Evolutionary conservation across 208 protist genomes (phyloP).

Genomic region (Strigomonas oncopelti): DNA sequence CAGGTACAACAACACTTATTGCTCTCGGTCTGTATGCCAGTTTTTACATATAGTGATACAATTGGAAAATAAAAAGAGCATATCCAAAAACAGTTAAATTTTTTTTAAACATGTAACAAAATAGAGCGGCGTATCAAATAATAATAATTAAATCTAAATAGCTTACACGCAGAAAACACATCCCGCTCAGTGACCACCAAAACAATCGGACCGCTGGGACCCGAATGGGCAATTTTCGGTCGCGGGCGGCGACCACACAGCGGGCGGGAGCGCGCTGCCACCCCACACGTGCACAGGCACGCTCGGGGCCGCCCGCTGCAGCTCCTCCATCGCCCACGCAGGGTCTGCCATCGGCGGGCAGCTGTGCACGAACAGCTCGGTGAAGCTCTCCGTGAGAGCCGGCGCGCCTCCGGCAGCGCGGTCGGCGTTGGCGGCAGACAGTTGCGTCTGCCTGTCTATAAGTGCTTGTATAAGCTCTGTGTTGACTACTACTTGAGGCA

Average conservation of each 20-base stretch:
- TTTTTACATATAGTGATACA: too few species aligned
- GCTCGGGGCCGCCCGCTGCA: conserved; percentile 31
- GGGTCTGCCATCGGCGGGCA: conserved; percentile 52
- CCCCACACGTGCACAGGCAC: conserved; percentile 41
- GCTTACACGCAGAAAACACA: neutral
- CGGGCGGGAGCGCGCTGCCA: conserved; percentile 40
- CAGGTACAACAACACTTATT: too few species aligned
- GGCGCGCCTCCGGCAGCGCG: too few species aligned
- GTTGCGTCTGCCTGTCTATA: conserved; percentile 1
- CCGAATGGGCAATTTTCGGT: conserved; percentile 64
- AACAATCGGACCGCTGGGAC: conserved; percentile 39
- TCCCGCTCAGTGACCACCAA: neutral
- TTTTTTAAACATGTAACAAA: too few species aligned
- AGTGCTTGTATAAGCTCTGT: conserved; percentile 28
- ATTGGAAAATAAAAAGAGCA: neutral
- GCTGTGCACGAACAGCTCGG: conserved; percentile 28
- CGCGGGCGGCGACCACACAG: conserved; percentile 67
- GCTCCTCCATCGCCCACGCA: conserved; percentile 84
- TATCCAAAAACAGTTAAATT: neutral
- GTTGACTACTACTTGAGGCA: conserved; percentile 6
- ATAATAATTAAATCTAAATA: conserved; percentile 15
- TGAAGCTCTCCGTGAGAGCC: neutral
- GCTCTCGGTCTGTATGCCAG: neutral
- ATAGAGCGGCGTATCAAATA: too few species aligned
- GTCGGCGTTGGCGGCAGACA: neutral